These are phyloP conservation scores for Carex cristatella DNA, from an alignment of 176 grass and related monocot species.

Conservation along the genomic window DNA sequence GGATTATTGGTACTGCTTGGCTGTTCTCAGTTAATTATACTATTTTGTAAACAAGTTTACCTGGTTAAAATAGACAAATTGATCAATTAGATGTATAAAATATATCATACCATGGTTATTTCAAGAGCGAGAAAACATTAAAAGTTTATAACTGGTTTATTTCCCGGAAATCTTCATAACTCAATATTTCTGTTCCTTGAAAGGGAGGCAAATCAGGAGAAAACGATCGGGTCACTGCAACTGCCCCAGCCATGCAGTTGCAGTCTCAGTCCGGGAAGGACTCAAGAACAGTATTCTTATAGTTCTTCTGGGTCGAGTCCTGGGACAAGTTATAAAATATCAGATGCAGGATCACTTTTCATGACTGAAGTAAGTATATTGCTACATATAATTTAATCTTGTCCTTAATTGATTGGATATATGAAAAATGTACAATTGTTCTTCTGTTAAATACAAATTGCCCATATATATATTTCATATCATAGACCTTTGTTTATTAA, in stretches of 20 bases:
- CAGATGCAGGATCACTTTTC: background rate
- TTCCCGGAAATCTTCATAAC: background rate
- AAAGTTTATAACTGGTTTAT: background rate
- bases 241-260: background rate
- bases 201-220: constrained; percentile 6
- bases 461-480: background rate
- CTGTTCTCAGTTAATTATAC: background rate
- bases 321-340: background rate
- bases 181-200: background rate
- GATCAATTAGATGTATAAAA: background rate
- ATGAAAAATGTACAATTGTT: background rate
- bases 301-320: background rate
- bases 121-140: background rate
- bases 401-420: background rate
- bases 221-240: background rate
- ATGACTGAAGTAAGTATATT: background rate
- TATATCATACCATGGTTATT: background rate
- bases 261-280: background rate
- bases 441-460: background rate
- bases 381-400: background rate
- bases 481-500: background rate
- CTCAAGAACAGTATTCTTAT: background rate
- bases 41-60: background rate
- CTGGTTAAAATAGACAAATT: background rate
- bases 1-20: background rate